These are phyloP conservation scores for Melastoma candidum DNA, from an alignment of 441 rosid genomes.

Conservation along the genomic window DNA sequence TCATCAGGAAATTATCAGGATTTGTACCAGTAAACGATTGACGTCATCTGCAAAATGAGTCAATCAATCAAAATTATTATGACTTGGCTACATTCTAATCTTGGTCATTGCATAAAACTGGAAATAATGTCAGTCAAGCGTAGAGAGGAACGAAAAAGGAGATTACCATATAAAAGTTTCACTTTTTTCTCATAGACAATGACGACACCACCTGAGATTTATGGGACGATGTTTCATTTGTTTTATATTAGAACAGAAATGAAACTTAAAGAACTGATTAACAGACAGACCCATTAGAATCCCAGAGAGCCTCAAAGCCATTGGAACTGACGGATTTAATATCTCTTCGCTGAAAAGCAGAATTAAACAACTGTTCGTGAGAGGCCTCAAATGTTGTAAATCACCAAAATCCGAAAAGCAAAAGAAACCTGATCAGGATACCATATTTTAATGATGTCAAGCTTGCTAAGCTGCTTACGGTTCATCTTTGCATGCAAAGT, in stretches of 20 bases:
- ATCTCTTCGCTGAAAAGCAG: constrained; percentile 64
- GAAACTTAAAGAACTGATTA: neutral
- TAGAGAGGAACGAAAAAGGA: constrained; percentile 1
- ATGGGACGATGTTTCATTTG: neutral
- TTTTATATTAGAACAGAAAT: neutral
- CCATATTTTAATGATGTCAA: constrained; percentile 72
- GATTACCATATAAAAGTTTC: constrained; percentile 69
- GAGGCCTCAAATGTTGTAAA: neutral
- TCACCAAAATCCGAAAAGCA: no score
- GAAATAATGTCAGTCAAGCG: neutral
- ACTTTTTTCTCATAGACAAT: constrained; percentile 87
- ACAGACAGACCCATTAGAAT: constrained; percentile 71
- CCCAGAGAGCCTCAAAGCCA: constrained; percentile 88
- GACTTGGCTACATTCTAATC: neutral
- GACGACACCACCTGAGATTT: constrained; percentile 67
- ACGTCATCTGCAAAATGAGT: constrained; percentile 52
- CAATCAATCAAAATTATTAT: neutral
- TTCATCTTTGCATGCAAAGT: constrained; percentile 82
- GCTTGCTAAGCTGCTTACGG: constrained; percentile 58
- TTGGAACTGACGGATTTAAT: constrained; percentile 78
- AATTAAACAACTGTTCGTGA: neutral
- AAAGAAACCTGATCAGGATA: constrained; percentile 6
- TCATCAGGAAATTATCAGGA: neutral
- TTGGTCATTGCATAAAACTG: neutral
- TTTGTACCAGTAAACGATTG: constrained; percentile 62